Base-by-base conservation (phyloP, 2,329 filamentous ascomycete genomes). In the Trichoderma guizhouense region DNA sequence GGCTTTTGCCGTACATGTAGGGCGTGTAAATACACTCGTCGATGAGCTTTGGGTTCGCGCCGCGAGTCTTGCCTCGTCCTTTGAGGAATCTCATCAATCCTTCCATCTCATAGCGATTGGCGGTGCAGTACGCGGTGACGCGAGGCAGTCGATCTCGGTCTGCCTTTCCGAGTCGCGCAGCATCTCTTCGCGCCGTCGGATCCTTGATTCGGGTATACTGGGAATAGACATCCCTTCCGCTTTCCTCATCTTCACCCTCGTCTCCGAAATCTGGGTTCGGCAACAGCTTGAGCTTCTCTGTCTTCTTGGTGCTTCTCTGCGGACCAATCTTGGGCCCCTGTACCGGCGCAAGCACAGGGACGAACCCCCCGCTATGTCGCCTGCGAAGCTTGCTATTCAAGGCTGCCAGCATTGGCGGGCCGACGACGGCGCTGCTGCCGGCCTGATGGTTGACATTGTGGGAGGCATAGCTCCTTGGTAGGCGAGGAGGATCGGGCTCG, bases 121-220 rank as follows among this genome's bases (percentile, higher is more conserved):
- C 94, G 0, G 96, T 98, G 79, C 95, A 98, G 83, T 98, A 99
- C 47, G 96, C 96, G 51, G 96, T 98, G 15, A 99, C 96, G 74
- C 96, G 87, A 6, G 96, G 96, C 71, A 99, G 83, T 74, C 91
- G 88, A 74, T 94, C 92, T 71, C 96, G 89, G 80, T 99, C 96
- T 51, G 95, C 95, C 81, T 98, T 99, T 47, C 96, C 96, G 53
- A 99, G 83, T 71, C 95, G 87, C 32, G 96, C 96, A 18, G 96
- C 96, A 85, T 98, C 95, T 77, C 96, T 89, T 73, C 96, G 87
- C 9, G 96, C 96, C 0, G 92, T 97, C 0, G 95, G 95, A 79
- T 99, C 96, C 81, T 98, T 98, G 83, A 99, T 99, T 58, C 96
- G 89, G 9, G 95, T 97, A 81, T 98, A 98, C 81, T 99, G 96